phyloP scores from a whole-genome alignment of 2,329 filamentous ascomycete genomes.

The Penicillium sp. region DNA sequence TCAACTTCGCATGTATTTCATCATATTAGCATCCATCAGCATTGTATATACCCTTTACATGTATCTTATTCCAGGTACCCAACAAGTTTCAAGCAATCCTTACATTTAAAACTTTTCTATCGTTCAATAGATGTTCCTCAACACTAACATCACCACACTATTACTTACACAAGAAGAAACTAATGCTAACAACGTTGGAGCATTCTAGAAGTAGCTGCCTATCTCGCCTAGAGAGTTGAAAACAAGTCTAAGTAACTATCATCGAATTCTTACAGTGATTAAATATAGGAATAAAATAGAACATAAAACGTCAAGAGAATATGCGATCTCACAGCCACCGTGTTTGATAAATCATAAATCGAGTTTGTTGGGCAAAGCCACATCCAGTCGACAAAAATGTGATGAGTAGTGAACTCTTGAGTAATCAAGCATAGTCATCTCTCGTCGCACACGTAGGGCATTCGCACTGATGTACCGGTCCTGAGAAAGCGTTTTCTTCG shows the following conservation, averaged over 20 bases:
- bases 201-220: too few species aligned
- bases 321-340: background rate
- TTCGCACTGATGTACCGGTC: background rate
- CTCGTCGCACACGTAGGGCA: slow-evolving; percentile 1
- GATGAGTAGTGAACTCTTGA: too few species aligned
- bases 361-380: background rate
- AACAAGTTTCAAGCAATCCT: too few species aligned
- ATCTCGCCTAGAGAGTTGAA: too few species aligned
- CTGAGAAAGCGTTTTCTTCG: background rate
- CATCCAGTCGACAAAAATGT: background rate
- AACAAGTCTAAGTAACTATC: background rate
- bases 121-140: too few species aligned
- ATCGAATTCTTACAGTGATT: background rate
- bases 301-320: background rate
- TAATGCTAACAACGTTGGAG: too few species aligned
- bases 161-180: too few species aligned
- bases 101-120: too few species aligned
- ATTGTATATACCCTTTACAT: background rate
- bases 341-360: background rate
- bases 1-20: background rate
- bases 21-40: background rate
- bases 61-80: background rate
- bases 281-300: background rate
- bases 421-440: background rate
- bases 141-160: too few species aligned